Evolutionary conservation across 495 filamentous ascomycete species (phyloP).

Genomic region (Opeltia flavorubescens): DNA sequence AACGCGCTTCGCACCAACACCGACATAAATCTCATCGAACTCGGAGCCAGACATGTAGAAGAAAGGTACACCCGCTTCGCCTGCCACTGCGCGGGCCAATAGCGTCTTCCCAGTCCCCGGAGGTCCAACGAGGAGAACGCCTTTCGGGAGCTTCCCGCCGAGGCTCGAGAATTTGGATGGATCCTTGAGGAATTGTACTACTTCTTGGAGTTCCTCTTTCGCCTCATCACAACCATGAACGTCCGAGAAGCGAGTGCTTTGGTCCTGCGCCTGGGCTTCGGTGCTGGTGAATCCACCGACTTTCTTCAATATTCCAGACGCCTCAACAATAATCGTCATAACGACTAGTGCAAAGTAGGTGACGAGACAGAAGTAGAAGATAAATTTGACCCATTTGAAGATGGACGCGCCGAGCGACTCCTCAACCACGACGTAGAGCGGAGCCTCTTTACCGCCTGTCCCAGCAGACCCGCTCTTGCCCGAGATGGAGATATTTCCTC

Average conservation of each 20-base stretch:
- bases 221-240: slow-evolving; percentile 97
- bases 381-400: slow-evolving; percentile 83
- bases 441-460: slow-evolving; percentile 59
- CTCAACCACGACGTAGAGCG: slow-evolving; percentile 91
- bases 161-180: slow-evolving; percentile 83
- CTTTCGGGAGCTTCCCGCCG: slow-evolving; percentile 91
- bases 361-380: slow-evolving; percentile 61
- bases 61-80: slow-evolving; percentile 94
- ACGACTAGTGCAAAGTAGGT: slow-evolving; percentile 60
- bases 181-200: slow-evolving; percentile 89
- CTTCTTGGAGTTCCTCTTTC: slow-evolving; percentile 92
- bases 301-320: slow-evolving; percentile 60
- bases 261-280: slow-evolving; percentile 79
- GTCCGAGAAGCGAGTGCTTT: slow-evolving; percentile 82
- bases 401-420: slow-evolving; percentile 63
- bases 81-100: slow-evolving; percentile 87
- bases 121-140: slow-evolving; percentile 87
- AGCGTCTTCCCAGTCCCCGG: slow-evolving; percentile 98
- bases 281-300: slow-evolving; percentile 53
- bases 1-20: slow-evolving; percentile 94
- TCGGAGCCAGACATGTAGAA: slow-evolving; percentile 99
- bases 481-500: slow-evolving; percentile 47
- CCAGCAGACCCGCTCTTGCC: slow-evolving; percentile 31
- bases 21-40: slow-evolving; percentile 97
- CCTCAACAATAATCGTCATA: slow-evolving; percentile 68